Evolutionary conservation across 78 protist genomes (phyloP).

Genomic region (Dictyostelium intermedium): DNA sequence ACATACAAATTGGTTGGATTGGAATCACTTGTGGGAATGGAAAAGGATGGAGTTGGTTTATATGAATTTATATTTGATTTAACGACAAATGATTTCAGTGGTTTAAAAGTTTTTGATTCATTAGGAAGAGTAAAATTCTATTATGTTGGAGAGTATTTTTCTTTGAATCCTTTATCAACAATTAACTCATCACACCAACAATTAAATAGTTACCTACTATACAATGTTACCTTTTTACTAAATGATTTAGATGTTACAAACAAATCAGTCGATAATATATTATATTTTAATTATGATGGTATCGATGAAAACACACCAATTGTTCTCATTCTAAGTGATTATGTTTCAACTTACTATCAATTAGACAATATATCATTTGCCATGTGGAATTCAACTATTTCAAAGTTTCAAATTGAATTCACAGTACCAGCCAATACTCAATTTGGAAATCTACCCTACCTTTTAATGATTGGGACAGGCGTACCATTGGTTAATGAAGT

Average conservation of each 20-base stretch:
- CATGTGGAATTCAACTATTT: neutral
- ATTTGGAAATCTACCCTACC: neutral
- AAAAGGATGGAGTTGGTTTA: neutral
- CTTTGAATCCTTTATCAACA: neutral
- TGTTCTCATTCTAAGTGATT: neutral
- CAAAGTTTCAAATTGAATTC: neutral
- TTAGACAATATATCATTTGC: neutral
- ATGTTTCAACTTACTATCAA: neutral
- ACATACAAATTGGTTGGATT: neutral
- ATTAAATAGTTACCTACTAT: neutral
- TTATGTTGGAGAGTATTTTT: neutral
- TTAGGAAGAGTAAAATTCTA: neutral
- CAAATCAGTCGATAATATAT: neutral
- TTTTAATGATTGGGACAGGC: neutral
- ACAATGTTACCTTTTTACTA: neutral
- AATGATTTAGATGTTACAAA: neutral
- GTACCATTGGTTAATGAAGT: neutral
- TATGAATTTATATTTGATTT: neutral
- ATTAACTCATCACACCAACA: neutral
- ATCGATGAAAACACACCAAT: neutral
- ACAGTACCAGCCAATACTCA: neutral
- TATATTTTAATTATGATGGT: neutral
- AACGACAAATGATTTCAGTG: neutral
- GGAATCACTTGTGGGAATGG: neutral
- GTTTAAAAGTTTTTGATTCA: neutral